Percentiles rank a stretch among this genome's conserved stretches.
Conservation (phyloP, 2,329 filamentous ascomycete genomes). For the Fusarium sp. region DNA sequence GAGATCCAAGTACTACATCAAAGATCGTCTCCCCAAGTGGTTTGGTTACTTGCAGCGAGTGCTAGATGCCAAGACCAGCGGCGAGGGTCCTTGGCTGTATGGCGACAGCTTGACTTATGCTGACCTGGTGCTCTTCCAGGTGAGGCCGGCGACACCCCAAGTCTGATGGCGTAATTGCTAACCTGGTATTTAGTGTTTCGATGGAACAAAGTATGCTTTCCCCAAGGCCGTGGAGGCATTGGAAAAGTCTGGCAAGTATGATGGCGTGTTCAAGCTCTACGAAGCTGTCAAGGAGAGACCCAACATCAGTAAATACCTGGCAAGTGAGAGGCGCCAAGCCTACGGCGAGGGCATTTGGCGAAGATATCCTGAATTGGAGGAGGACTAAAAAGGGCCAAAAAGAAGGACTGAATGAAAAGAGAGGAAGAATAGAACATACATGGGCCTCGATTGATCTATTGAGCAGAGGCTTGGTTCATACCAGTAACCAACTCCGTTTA, state of each 20-base stretch:
- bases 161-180: not conserved
- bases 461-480: too few species aligned
- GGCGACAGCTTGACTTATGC: slow-evolving; percentile 78
- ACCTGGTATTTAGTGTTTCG: slow-evolving; percentile 59
- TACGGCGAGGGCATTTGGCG: slow-evolving; percentile 80
- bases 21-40: slow-evolving; percentile 79
- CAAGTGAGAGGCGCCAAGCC: slow-evolving; percentile 72
- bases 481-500: too few species aligned
- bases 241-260: slow-evolving; percentile 70
- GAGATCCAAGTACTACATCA: slow-evolving; percentile 71
- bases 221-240: slow-evolving; percentile 75
- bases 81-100: slow-evolving; percentile 76
- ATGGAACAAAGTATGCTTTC: slow-evolving; percentile 77
- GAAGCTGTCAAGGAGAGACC: slow-evolving; percentile 74
- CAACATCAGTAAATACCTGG: slow-evolving; percentile 78
- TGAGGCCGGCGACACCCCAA: slow-evolving; percentile 50
- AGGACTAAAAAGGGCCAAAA: slow-evolving; percentile 42
- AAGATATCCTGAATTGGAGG: slow-evolving; percentile 81
- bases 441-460: too few species aligned
- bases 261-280: slow-evolving; percentile 75
- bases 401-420: not conserved
- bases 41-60: slow-evolving; percentile 79
- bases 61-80: slow-evolving; percentile 68
- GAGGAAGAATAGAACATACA: not conserved
- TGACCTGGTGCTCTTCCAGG: slow-evolving; percentile 82